Evolutionary conservation across 2,329 filamentous ascomycete species (phyloP), one percentile per base, ranked within the genome.

Genomic region (Curvularia verruculosa): DNA sequence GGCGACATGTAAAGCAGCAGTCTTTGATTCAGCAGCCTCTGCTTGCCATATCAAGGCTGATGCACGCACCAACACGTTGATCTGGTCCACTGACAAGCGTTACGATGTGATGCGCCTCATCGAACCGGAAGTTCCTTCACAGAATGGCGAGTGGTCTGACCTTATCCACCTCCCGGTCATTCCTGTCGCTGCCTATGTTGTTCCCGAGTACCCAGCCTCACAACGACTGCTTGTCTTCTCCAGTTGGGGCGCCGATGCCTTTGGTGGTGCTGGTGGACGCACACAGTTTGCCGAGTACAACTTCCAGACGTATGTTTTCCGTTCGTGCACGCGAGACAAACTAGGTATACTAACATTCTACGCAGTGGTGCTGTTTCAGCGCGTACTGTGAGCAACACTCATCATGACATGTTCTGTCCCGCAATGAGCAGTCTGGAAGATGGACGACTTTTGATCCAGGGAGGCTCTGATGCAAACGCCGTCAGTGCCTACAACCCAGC

Each of bases 381-480:
- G 31, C 63, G 63, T 7, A 69, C 66, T 5, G 60, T 70, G 12
- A 57, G 58, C 53, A 68, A 70, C 24, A 70, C 67, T 18, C 56
- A 66, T 10, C 67, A 70, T 24, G 67, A 70, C 37, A 70, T 70
- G 67, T 70, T 70, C 31, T 70, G 67, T 41, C 67, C 67, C 5
- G 67, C 61, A 37, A 67, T 70, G 26, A 70, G 66, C 52, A 64
- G 59, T 54, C 56, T 68, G 6, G 56, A 66, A 40, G 63, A 68
- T 21, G 67, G 67, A 3, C 60, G 64, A 12, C 60, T 70, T 41
- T 44, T 68, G 23, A 67, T 70, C 34, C 66, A 68, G 13, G 67
- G 67, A 37, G 67, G 67, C 6, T 65, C 64, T 18, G 61, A 70
- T 53, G 67, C 67, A 24, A 58, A 63, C 5, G 57, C 47, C n/a